phyloP scores from a whole-genome alignment of 495 filamentous ascomycete species.

The Cercophora samala region DNA sequence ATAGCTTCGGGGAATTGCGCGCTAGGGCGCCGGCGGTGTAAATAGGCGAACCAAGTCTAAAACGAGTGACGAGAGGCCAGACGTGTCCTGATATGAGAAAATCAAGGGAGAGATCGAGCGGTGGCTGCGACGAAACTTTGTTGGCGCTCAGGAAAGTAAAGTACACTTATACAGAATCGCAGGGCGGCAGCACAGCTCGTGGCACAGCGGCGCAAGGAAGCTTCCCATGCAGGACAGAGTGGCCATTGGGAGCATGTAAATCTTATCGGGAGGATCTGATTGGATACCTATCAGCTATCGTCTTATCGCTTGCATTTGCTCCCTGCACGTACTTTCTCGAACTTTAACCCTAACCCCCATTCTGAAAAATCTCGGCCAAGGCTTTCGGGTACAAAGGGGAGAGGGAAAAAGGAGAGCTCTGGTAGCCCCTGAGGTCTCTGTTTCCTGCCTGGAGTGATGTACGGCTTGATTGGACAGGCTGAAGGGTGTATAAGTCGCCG shows the following conservation, averaged over 20 bases:
- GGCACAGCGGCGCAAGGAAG: conserved; percentile 11
- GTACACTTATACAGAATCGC: conserved; percentile 15
- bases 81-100: not conserved
- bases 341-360: not conserved
- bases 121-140: not conserved
- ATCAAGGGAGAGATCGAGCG: not conserved
- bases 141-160: not conserved
- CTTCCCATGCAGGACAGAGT: conserved; percentile 35
- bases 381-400: not conserved
- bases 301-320: not conserved
- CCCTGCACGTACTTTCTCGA: not conserved
- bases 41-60: not conserved
- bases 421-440: not conserved
- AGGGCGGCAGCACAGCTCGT: not conserved
- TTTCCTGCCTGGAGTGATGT: not conserved
- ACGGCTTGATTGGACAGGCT: not conserved
- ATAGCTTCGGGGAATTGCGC: not conserved
- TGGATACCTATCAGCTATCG: conserved; percentile 7
- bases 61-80: not conserved
- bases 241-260: not conserved
- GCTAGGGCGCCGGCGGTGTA: too few relatives aligned
- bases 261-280: conserved; percentile 2
- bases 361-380: not conserved
- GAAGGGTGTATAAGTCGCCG: not conserved
- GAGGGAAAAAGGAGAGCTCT: not conserved